A percentile compares a stretch with the other conserved stretches of the same genome.
These are phyloP conservation scores for Penicillium fimorum DNA, from an alignment of 495 filamentous ascomycete species.

Conservation along the genomic window DNA sequence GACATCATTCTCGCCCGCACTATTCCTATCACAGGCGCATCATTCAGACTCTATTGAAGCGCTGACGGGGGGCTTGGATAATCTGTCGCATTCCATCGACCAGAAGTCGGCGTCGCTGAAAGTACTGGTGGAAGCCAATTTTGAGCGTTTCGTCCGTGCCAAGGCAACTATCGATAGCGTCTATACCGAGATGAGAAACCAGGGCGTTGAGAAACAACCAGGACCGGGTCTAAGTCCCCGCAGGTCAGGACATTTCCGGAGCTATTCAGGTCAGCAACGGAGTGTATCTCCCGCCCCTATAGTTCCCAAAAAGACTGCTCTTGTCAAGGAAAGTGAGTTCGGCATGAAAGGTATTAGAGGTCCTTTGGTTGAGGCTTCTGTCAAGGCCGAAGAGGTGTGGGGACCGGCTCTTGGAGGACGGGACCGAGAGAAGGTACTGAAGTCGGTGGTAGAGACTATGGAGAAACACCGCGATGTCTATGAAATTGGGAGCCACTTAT, in stretches of 20 bases:
- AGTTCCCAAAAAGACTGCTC: constrained; percentile 72
- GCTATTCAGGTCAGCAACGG: constrained; percentile 49
- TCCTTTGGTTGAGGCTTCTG: constrained; percentile 81
- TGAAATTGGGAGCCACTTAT: constrained; percentile 71
- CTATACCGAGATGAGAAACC: constrained; percentile 94
- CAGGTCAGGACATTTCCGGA: constrained; percentile 60
- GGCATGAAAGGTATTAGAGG: constrained; percentile 86
- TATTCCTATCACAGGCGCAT: constrained; percentile 91
- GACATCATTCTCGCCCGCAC: constrained; percentile 87
- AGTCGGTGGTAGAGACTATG: constrained; percentile 67
- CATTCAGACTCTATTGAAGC: constrained; percentile 74
- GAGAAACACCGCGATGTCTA: constrained; percentile 78
- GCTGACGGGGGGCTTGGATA: constrained; percentile 74
- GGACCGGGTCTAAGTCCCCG: constrained; percentile 56
- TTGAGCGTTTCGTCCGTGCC: constrained; percentile 93
- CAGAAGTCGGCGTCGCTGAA: constrained; percentile 96
- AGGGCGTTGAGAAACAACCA: constrained; percentile 58
- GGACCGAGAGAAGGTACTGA: constrained; percentile 86
- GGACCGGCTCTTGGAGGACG: constrained; percentile 88
- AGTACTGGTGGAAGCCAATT: constrained; percentile 93
- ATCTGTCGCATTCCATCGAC: constrained; percentile 85
- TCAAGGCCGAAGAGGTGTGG: constrained; percentile 96
- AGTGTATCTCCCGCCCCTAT: constrained; percentile 35
- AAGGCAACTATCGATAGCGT: constrained; percentile 98
- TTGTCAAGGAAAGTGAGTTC: constrained; percentile 91